Evolutionary conservation across 2,329 filamentous ascomycete species (phyloP).

Genomic region (Tolypocladium tropicale): DNA sequence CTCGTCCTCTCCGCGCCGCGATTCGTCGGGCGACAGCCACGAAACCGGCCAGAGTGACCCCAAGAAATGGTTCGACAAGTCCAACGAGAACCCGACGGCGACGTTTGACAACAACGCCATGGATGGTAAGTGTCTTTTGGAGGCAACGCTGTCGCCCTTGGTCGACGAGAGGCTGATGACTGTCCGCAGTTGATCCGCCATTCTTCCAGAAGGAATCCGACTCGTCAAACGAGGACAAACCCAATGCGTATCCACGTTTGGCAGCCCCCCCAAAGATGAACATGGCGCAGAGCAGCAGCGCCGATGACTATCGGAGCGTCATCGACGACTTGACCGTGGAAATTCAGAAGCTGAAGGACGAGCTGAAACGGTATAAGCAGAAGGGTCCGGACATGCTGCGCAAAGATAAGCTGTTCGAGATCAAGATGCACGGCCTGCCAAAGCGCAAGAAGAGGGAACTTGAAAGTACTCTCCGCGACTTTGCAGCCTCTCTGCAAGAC

Average conservation of each 20-base stretch:
- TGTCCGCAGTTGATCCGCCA: conserved; percentile 35
- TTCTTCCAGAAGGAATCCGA: conserved; percentile 45
- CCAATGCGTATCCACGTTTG: conserved; percentile 12
- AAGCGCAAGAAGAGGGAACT: conserved; percentile 65
- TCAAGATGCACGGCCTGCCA: conserved; percentile 66
- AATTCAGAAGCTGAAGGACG: conserved; percentile 68
- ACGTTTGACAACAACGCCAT: conserved; percentile 32
- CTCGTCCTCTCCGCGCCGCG: conserved; percentile 16
- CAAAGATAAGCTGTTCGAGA: conserved; percentile 72
- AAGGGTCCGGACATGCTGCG: conserved; percentile 55
- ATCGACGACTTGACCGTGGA: conserved; percentile 82
- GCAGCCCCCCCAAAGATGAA: conserved; percentile 18
- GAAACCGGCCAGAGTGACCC: conserved; percentile 39
- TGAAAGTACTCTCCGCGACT: conserved; percentile 61
- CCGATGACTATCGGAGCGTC: conserved; percentile 68
- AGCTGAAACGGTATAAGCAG: conserved; percentile 61
- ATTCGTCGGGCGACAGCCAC: conserved; percentile 40
- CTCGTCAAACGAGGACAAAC: conserved; percentile 37
- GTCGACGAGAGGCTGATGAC: not conserved
- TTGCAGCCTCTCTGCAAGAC: conserved; percentile 52
- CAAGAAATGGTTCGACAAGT: conserved; percentile 43
- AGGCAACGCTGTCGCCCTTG: not conserved
- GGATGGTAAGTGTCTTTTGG: conserved; percentile 28
- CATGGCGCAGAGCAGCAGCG: conserved; percentile 45
- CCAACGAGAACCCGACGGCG: conserved; percentile 37